A percentile compares a stretch with the other conserved stretches of the same genome.
Evolutionary conservation across 768 basidiomycete genomes (phyloP).

Genomic region (Cystofilobasidium ferigula): DNA sequence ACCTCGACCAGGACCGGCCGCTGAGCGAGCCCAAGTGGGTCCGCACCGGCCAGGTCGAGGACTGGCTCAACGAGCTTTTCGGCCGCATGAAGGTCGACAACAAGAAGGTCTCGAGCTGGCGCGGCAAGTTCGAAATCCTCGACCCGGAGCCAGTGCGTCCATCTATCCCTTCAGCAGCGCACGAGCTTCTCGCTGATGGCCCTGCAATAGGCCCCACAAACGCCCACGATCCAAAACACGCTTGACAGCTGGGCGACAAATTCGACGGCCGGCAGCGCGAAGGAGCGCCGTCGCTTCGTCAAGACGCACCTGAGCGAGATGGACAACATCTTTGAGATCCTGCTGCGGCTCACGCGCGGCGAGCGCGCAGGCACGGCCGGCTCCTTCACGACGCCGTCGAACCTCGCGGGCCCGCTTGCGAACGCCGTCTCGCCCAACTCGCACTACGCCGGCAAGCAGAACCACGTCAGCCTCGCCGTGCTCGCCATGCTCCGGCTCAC

Average conservation of each 20-base stretch:
- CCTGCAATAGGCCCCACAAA: conserved; percentile 43
- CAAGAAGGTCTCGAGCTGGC: conserved; percentile 49
- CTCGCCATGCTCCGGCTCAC: conserved; percentile 79
- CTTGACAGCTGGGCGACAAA: conserved; percentile 82
- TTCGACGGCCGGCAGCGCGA: conserved; percentile 61
- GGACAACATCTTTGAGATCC: conserved; percentile 83
- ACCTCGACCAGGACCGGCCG: conserved; percentile 77
- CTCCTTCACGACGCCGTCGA: conserved; percentile 38
- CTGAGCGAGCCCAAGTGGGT: conserved; percentile 96
- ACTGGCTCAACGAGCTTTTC: conserved; percentile 66
- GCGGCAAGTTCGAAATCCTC: conserved; percentile 76
- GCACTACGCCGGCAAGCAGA: conserved; percentile 77
- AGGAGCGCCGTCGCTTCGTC: conserved; percentile 75
- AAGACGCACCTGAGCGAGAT: conserved; percentile 70
- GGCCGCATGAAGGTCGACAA: conserved; percentile 23
- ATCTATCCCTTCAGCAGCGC: not conserved
- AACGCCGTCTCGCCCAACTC: conserved; percentile 53
- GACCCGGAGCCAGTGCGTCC: conserved; percentile 89
- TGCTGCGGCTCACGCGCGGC: conserved; percentile 81
- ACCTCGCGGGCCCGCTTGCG: conserved; percentile 31
- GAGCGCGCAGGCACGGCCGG: conserved; percentile 59
- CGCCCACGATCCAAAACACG: conserved; percentile 81
- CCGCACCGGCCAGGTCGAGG: conserved; percentile 83
- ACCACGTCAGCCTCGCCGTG: conserved; percentile 84
- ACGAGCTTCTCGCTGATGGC: not conserved